phyloP scores from a whole-genome alignment of 495 filamentous ascomycete species.

The Bathelium albidoporum region DNA sequence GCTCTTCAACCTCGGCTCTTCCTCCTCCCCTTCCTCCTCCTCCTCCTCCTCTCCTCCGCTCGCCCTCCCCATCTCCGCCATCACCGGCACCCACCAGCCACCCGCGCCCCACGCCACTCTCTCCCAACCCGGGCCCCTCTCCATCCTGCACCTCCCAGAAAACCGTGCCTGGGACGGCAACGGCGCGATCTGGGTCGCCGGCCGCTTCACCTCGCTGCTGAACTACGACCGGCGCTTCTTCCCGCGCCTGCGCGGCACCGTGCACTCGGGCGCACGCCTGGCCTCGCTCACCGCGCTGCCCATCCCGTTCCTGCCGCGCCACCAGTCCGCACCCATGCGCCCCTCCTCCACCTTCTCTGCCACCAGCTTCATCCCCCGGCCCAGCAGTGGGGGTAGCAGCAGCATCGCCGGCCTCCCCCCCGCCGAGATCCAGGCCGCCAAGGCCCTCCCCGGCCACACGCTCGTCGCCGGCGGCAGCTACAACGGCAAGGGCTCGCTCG shows the following conservation, averaged over 20 bases:
- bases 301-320: conserved; percentile 48
- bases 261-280: conserved; percentile 74
- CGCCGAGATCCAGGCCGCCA: conserved; percentile 41
- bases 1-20: conserved; percentile 20
- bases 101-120: conserved; percentile 48
- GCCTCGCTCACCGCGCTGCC: conserved; percentile 68
- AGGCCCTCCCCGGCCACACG: conserved; percentile 42
- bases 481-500: conserved; percentile 81
- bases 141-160: conserved; percentile 61
- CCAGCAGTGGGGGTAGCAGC: no score
- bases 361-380: no score
- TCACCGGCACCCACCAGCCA: conserved; percentile 8
- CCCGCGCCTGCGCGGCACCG: conserved; percentile 62
- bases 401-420: conserved; percentile 38
- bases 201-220: conserved; percentile 81
- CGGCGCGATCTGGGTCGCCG: conserved; percentile 68
- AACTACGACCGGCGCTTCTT: conserved; percentile 84
- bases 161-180: conserved; percentile 42
- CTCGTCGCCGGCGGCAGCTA: conserved; percentile 89
- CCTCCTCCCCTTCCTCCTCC: conserved; percentile 40
- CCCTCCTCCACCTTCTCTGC: no score
- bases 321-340: conserved; percentile 45
- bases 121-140: conserved; percentile 70
- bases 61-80: conserved; percentile 32
- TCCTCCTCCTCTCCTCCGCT: conserved; percentile 43